Evolutionary conservation across 192 early-diverging fungal species (phyloP).

Genomic region (Linderina pennispora): DNA sequence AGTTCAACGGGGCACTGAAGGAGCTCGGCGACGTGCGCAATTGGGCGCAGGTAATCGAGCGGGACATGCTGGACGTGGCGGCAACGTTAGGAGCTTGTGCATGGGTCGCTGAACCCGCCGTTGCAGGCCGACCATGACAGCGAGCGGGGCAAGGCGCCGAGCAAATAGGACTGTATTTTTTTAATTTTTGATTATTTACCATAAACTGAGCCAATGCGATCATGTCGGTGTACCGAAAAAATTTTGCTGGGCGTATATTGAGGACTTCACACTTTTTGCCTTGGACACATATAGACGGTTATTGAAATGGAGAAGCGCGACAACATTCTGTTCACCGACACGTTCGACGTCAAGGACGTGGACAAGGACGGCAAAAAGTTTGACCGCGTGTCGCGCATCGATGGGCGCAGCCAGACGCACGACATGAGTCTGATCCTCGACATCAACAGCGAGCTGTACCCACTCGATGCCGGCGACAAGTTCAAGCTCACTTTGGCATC

Average conservation of each 20-base stretch:
- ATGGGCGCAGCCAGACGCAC: slow-evolving; percentile 72
- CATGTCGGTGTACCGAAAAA: background rate
- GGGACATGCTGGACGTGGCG: slow-evolving; percentile 73
- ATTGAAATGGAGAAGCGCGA: slow-evolving; percentile 57
- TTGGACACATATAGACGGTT: background rate
- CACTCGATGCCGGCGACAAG: slow-evolving; percentile 77
- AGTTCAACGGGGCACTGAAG: slow-evolving; percentile 74
- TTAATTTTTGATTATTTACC: no score
- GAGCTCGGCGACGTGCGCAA: slow-evolving; percentile 84
- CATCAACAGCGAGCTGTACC: slow-evolving; percentile 93
- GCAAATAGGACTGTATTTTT: no score
- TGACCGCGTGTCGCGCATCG: slow-evolving; percentile 88
- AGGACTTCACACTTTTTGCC: background rate
- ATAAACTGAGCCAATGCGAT: no score
- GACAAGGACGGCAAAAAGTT: slow-evolving; percentile 91
- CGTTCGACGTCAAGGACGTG: slow-evolving; percentile 84
- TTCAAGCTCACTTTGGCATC: slow-evolving; percentile 76
- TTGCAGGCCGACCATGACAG: no score
- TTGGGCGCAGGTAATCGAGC: slow-evolving; percentile 80
- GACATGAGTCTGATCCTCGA: slow-evolving; percentile 91
- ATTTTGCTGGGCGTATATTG: slow-evolving; percentile 1
- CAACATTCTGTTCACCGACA: slow-evolving; percentile 80
- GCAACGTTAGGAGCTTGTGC: slow-evolving; percentile 55
- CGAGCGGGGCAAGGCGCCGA: no score
- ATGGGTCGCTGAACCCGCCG: slow-evolving; percentile 32